Conservation (phyloP, 371 early-diverging fungal genomes). For the Nematocida parisii region DNA sequence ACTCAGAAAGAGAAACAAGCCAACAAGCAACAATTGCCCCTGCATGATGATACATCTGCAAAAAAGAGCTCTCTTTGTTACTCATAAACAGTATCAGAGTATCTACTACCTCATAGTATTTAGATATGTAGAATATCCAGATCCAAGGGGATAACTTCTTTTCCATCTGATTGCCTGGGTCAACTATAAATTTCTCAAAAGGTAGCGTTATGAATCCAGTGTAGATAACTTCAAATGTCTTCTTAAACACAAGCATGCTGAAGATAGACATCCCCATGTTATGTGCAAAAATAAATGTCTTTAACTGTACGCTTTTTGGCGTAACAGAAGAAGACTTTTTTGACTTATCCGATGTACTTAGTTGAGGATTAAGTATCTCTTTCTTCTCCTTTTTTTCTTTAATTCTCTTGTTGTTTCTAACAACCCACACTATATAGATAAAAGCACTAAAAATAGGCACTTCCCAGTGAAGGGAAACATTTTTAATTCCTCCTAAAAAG, state of each 20-base stretch:
- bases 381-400: constrained; percentile 28
- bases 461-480: constrained; percentile 49
- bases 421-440: constrained; percentile 50
- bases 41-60: constrained; percentile 66
- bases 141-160: constrained; percentile 40
- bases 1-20: constrained; percentile 43
- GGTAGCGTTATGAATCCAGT: constrained; percentile 15
- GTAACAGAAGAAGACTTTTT: neutral
- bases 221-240: constrained; percentile 51
- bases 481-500: constrained; percentile 11
- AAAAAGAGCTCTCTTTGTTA: constrained; percentile 55
- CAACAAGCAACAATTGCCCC: constrained; percentile 63
- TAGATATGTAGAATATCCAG: constrained; percentile 64
- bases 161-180: constrained; percentile 11
- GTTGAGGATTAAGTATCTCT: neutral
- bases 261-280: constrained; percentile 58
- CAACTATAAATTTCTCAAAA: constrained; percentile 44
- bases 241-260: constrained; percentile 54
- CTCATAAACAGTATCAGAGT: constrained; percentile 56
- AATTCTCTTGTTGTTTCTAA: constrained; percentile 37
- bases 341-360: neutral
- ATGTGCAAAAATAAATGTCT: constrained; percentile 50
- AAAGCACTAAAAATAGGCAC: constrained; percentile 42
- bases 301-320: constrained; percentile 1
- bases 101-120: constrained; percentile 61